Conservation (phyloP, 805 yeast genomes). For the Kodamaea lidongshanica region DNA sequence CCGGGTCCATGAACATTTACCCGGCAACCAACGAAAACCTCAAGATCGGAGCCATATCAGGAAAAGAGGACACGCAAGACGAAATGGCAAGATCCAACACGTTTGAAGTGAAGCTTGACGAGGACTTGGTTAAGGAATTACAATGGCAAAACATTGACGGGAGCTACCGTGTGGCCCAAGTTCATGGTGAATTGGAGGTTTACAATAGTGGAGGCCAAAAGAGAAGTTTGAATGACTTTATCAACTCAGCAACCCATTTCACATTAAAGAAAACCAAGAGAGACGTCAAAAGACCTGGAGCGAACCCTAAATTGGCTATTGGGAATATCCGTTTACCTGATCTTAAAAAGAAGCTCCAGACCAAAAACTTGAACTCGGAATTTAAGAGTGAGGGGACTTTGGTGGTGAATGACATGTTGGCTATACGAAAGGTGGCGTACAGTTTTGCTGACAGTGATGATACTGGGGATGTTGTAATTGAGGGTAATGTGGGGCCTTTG, state of each 20-base stretch:
- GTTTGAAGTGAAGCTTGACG: constrained; percentile 65
- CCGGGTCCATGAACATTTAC: constrained; percentile 23
- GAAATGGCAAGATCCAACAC: constrained; percentile 16
- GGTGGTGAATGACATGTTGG: constrained; percentile 72
- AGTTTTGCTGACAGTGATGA: constrained; percentile 37
- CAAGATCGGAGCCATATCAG: constrained; percentile 38
- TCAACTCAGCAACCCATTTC: constrained; percentile 28
- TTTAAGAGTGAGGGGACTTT: constrained; percentile 90
- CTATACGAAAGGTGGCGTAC: constrained; percentile 59
- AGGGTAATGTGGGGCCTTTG: constrained; percentile 69
- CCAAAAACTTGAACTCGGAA: constrained; percentile 66
- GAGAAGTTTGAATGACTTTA: constrained; percentile 18
- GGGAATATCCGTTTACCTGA: constrained; percentile 88
- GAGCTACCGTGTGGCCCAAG: constrained; percentile 76
- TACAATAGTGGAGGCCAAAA: constrained; percentile 15
- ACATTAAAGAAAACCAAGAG: constrained; percentile 22
- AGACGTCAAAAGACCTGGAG: constrained; percentile 12
- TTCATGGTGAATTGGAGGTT: constrained; percentile 57
- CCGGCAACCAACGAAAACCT: constrained; percentile 36
- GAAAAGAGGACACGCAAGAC: constrained; percentile 32
- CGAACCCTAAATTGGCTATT: constrained; percentile 53
- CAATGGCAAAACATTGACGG: constrained; percentile 84
- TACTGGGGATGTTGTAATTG: constrained; percentile 79
- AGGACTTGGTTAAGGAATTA: constrained; percentile 50
- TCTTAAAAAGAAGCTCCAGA: constrained; percentile 55